A percentile compares a stretch with the other conserved stretches of the same genome.
phyloP scores from a whole-genome alignment of 331 rosid species.

The Spiraea crenata region DNA sequence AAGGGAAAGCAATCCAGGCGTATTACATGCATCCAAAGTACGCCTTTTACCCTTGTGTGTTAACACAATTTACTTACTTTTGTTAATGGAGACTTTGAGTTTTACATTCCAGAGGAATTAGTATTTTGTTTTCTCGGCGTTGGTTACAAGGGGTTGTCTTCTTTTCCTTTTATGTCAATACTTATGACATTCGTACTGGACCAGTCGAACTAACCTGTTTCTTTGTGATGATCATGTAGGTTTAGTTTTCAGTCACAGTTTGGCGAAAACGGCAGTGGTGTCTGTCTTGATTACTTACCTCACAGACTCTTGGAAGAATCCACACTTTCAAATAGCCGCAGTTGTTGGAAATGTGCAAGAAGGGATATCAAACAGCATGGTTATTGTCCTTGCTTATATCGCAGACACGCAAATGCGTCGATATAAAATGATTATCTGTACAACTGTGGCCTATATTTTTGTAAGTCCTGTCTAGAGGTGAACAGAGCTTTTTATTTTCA shows the following conservation, averaged over 20 bases:
- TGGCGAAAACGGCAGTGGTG: background rate
- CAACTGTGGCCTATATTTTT: background rate
- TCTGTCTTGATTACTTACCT: background rate
- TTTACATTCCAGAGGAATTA: too few species aligned
- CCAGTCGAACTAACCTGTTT: too few species aligned
- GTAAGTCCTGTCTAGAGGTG: background rate
- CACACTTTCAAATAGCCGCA: background rate
- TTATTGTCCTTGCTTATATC: background rate
- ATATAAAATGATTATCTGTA: background rate
- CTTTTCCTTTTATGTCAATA: too few species aligned
- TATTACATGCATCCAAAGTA: too few species aligned
- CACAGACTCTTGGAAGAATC: background rate
- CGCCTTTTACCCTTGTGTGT: too few species aligned
- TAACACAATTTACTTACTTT: too few species aligned
- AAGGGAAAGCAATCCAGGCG: too few species aligned
- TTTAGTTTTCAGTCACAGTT: slow-evolving; percentile 8
- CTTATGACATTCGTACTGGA: too few species aligned
- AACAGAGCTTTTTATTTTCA: too few species aligned
- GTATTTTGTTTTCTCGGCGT: too few species aligned
- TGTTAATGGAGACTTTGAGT: too few species aligned
- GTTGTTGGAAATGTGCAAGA: background rate
- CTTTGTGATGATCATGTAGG: background rate
- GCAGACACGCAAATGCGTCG: background rate
- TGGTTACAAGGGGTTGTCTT: too few species aligned
- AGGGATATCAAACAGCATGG: background rate